These are phyloP conservation scores for Begonia peltatifolia DNA, from an alignment of 306 rosid genomes.

Conservation along the genomic window DNA sequence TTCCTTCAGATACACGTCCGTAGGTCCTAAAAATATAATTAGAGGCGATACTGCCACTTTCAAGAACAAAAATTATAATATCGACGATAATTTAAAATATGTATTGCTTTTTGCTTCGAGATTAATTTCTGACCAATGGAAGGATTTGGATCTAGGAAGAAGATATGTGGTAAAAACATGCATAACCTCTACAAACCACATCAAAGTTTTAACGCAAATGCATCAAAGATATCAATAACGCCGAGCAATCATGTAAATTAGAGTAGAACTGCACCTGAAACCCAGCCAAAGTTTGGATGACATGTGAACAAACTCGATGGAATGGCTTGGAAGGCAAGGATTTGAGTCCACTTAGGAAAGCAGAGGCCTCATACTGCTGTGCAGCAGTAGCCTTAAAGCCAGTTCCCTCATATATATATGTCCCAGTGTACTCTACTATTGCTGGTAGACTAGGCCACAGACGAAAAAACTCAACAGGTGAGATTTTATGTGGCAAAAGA, in stretches of 20 bases:
- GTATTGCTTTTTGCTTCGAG: not conserved
- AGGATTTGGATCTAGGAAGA: not conserved
- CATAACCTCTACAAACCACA: not conserved
- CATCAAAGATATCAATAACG: not conserved
- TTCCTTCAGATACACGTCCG: too few relatives aligned
- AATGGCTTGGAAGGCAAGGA: conserved; percentile 88
- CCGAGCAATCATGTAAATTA: not conserved
- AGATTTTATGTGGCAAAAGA: conserved; percentile 78
- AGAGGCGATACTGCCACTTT: too few relatives aligned
- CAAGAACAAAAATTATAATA: too few relatives aligned
- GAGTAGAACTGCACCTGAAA: conserved; percentile 50
- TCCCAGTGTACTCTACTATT: conserved; percentile 76
- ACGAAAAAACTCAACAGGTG: conserved; percentile 94
- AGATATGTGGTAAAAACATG: conserved; percentile 1
- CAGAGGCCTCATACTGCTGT: conserved; percentile 91
- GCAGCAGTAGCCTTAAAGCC: conserved; percentile 98
- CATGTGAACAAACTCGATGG: conserved; percentile 92
- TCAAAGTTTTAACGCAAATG: not conserved
- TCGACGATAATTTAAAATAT: too few relatives aligned
- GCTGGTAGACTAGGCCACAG: conserved; percentile 99
- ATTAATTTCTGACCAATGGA: not conserved
- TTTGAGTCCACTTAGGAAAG: conserved; percentile 91
- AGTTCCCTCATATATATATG: conserved; percentile 96
- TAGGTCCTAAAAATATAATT: too few relatives aligned
- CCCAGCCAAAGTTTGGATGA: conserved; percentile 94